A percentile compares a stretch with the other conserved stretches of the same genome.
Conservation (phyloP, 306 rosid species). For the Acacia melanoxylon region DNA sequence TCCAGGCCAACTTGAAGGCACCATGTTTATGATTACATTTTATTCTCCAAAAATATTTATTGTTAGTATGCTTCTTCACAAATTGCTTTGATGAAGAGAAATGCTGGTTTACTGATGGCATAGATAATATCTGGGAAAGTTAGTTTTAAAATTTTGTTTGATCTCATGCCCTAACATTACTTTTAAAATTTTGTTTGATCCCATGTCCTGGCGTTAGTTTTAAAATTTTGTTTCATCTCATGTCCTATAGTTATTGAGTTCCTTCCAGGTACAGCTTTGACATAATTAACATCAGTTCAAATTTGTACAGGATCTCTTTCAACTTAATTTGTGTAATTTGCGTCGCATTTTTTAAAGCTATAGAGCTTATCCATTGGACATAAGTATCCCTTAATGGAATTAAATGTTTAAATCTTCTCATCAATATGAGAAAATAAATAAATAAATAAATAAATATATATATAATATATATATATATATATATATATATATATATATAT, state of each 20-base stretch:
- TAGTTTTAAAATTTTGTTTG: not conserved
- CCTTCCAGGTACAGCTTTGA: not conserved
- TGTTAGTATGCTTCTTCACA: constrained; percentile 14
- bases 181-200: not conserved
- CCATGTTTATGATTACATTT: not conserved
- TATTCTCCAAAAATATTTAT: constrained; percentile 9
- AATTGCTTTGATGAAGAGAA: constrained; percentile 17
- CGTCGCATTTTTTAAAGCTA: not conserved
- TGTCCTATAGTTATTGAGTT: not conserved
- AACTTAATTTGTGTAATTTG: not conserved
- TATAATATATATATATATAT: too few relatives aligned
- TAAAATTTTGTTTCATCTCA: not conserved
- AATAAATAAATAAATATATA: too few relatives aligned
- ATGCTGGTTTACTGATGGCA: constrained; percentile 11
- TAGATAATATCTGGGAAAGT: not conserved
- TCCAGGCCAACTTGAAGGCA: constrained; percentile 27
- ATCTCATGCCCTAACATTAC: not conserved
- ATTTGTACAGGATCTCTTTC: not conserved
- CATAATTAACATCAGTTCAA: not conserved
- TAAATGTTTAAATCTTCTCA: not conserved
- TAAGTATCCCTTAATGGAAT: not conserved
- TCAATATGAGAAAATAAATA: not conserved
- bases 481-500: too few relatives aligned
- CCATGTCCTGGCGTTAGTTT: not conserved
- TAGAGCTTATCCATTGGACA: not conserved